These are phyloP conservation scores for Trametes maxima DNA, from an alignment of 768 basidiomycete species.

Conservation along the genomic window DNA sequence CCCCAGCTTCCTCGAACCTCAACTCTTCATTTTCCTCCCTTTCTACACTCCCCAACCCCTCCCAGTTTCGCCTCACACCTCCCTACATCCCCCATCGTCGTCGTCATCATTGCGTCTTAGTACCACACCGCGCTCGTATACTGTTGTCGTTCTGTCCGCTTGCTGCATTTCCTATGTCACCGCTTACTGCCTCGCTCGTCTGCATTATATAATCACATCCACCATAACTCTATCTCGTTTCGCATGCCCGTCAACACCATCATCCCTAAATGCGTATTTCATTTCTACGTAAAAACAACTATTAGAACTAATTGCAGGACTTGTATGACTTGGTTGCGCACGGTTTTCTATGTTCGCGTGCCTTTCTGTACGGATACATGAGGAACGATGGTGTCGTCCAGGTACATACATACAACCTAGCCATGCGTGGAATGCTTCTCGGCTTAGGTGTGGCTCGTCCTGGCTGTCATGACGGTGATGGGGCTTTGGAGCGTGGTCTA, in stretches of 20 bases:
- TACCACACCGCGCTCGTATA: slow-evolving; percentile 21
- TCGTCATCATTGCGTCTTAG: slow-evolving; percentile 16
- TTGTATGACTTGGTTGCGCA: slow-evolving; percentile 3
- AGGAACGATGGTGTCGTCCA: no score
- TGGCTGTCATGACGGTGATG: no score
- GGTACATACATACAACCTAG: no score
- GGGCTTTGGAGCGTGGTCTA: no score
- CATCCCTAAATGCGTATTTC: not conserved
- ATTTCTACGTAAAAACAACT: slow-evolving; percentile 9
- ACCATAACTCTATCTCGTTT: slow-evolving; percentile 14
- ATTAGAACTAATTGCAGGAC: slow-evolving; percentile 12
- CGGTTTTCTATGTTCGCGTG: no score
- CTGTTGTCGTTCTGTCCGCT: slow-evolving; percentile 26
- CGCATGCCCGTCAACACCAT: slow-evolving; percentile 19
- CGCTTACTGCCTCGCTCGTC: slow-evolving; percentile 25
- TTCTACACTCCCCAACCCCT: not conserved
- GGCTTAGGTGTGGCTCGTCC: no score
- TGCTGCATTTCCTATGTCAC: slow-evolving; percentile 27
- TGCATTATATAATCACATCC: slow-evolving; percentile 24
- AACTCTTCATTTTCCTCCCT: slow-evolving; percentile 20
- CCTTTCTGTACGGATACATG: no score
- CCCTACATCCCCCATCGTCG: slow-evolving; percentile 3
- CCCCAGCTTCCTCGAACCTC: slow-evolving; percentile 4
- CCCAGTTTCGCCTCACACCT: not conserved
- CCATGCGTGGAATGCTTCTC: no score